phyloP scores from a whole-genome alignment of 2,329 filamentous ascomycete species.

The Moelleriella libera region DNA sequence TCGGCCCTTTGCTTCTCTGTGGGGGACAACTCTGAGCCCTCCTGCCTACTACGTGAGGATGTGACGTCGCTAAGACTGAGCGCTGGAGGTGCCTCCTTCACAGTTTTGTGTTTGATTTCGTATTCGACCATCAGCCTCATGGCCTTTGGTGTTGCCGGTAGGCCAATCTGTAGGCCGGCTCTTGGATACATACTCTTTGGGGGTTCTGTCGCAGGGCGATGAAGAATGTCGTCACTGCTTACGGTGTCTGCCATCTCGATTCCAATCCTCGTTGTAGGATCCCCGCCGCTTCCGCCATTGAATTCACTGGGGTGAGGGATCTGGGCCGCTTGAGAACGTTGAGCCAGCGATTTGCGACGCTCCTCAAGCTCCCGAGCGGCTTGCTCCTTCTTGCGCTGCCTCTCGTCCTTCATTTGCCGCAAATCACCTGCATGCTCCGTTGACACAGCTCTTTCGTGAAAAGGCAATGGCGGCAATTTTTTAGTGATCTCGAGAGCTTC shows the following conservation, averaged over 20 bases:
- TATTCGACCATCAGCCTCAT: constrained; percentile 68
- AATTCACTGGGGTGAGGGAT: constrained; percentile 62
- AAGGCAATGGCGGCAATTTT: constrained; percentile 14
- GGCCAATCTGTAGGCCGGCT: constrained; percentile 46
- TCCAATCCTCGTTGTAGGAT: constrained; percentile 11
- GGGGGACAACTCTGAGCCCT: constrained; percentile 23
- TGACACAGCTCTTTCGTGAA: constrained; percentile 21
- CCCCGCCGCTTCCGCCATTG: constrained; percentile 7
- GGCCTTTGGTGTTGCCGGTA: constrained; percentile 83
- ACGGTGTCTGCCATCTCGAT: constrained; percentile 30
- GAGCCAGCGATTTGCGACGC: constrained; percentile 68
- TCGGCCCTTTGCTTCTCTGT: constrained; percentile 15
- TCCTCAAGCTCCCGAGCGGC: constrained; percentile 81
- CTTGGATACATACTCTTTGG: constrained; percentile 34
- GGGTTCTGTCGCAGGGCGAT: constrained; percentile 53
- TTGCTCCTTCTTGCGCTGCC: constrained; percentile 54
- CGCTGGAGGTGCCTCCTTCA: constrained; percentile 27
- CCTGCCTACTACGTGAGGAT: constrained; percentile 23
- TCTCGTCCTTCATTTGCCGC: constrained; percentile 42
- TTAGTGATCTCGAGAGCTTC: constrained; percentile 17
- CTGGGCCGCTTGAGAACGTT: constrained; percentile 62
- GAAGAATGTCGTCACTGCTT: constrained; percentile 28
- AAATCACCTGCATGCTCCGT: constrained; percentile 39
- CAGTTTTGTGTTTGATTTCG: constrained; percentile 28
- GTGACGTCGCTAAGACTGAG: constrained; percentile 37